phyloP scores from a whole-genome alignment of 2,329 filamentous ascomycete genomes.

The Teratosphaeria viscida region DNA sequence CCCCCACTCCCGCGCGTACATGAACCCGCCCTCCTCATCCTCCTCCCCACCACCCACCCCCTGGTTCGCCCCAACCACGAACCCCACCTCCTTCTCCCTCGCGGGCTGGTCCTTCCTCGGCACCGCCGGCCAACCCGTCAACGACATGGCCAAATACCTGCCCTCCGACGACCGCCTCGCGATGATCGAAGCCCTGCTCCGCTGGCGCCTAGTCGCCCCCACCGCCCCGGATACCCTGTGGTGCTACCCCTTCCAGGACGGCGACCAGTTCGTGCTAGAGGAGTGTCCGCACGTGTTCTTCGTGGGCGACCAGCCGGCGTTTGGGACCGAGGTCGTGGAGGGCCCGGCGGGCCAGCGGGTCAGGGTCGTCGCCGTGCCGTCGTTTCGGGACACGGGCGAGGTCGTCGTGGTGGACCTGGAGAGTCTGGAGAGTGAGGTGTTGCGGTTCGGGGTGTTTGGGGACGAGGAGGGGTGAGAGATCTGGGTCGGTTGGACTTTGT shows the following conservation, averaged over 20 bases:
- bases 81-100: constrained; percentile 79
- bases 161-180: constrained; percentile 60
- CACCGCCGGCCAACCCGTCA: constrained; percentile 83
- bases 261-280: constrained; percentile 81
- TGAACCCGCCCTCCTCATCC: constrained; percentile 30
- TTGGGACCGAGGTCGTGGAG: constrained; percentile 50
- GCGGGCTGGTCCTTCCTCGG: constrained; percentile 83
- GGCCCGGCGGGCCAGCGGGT: constrained; percentile 53
- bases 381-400: constrained; percentile 67
- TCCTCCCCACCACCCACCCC: not conserved
- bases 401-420: constrained; percentile 77
- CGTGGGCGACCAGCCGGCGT: constrained; percentile 49
- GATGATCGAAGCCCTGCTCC: constrained; percentile 89
- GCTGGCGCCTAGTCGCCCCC: constrained; percentile 83
- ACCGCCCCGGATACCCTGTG: constrained; percentile 94
- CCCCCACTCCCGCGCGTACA: constrained; percentile 61
- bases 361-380: constrained; percentile 71
- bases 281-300: constrained; percentile 86
- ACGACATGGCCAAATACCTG: constrained; percentile 89
- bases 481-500: not conserved
- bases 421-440: constrained; percentile 64
- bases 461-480: not conserved
- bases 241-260: constrained; percentile 92
- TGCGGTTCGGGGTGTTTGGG: constrained; percentile 45
- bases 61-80: constrained; percentile 9